phyloP scores from a whole-genome alignment of 2,329 filamentous ascomycete genomes.

The Madurella fahalii region DNA sequence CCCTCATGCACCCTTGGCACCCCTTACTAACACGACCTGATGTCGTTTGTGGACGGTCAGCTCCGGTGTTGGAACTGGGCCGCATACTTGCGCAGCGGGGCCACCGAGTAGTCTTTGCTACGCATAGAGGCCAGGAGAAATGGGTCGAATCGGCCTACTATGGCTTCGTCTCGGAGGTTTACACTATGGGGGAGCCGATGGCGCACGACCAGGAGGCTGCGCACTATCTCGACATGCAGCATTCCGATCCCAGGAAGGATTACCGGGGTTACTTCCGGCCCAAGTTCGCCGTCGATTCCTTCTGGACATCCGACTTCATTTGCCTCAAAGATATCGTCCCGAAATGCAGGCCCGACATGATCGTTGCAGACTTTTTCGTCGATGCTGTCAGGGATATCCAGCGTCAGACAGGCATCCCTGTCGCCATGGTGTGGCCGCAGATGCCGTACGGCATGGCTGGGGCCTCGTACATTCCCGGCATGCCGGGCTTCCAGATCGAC shows the following conservation, averaged over 20 bases:
- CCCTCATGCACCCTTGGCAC: background rate
- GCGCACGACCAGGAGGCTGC: background rate
- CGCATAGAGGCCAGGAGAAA: slow-evolving; percentile 29
- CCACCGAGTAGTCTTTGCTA: slow-evolving; percentile 31
- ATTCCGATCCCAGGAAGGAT: background rate
- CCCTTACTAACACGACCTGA: background rate
- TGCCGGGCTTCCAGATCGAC: slow-evolving; percentile 40
- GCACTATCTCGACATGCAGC: slow-evolving; percentile 5
- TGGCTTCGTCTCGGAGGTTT: slow-evolving; percentile 10
- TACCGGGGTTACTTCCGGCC: slow-evolving; percentile 5
- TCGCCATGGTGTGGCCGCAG: slow-evolving; percentile 39
- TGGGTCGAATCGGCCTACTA: slow-evolving; percentile 23
- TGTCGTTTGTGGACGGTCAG: slow-evolving; percentile 10
- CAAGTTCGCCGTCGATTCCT: slow-evolving; percentile 9
- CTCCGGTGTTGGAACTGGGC: slow-evolving; percentile 29
- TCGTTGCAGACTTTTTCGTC: slow-evolving; percentile 42
- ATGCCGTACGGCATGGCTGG: slow-evolving; percentile 38
- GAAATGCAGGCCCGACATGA: slow-evolving; percentile 34
- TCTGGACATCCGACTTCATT: slow-evolving; percentile 14
- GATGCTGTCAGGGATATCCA: slow-evolving; percentile 40
- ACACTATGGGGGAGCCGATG: slow-evolving; percentile 4
- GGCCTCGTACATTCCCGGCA: slow-evolving; percentile 38
- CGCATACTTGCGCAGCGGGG: slow-evolving; percentile 27
- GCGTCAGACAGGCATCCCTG: slow-evolving; percentile 34
- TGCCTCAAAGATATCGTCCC: slow-evolving; percentile 5